Evolutionary conservation across 805 yeast genomes (phyloP), one percentile per base, ranked within the genome.

Genomic region (Kluyveromyces starmeri): DNA sequence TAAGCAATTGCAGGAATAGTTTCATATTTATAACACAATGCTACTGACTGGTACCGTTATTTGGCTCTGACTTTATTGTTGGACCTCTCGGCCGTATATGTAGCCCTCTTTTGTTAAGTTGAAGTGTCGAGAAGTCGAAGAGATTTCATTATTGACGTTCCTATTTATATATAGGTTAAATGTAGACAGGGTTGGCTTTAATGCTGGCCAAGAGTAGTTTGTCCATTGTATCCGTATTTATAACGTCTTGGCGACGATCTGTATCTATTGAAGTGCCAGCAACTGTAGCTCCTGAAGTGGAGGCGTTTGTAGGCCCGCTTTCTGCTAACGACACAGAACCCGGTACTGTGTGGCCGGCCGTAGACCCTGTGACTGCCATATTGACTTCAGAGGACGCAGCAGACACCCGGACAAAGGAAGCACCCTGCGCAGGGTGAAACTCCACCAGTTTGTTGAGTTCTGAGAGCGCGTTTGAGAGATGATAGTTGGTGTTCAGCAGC

Each of bases 381-480:
- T n/a, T 15, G 5, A 16, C 10, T 18, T n/a, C 8, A 5, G 21
- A 17, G 13, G 10, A n/a, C 5, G 21, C 10, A n/a, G 17, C 33
- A 9, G 5, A 13, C 14, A 19, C 3, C n/a, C 33, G 15, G 11
- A 30, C 30, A 18, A 39, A 39, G 6, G 33, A 48, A 6, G 50
- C 50, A n/a, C 85, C 85, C 36, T 69, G 70, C 1, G 80, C 65
- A 0, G 83, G 78, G 5, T 75, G 68, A 48, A 73, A 78, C 14
- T 62, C 62, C 0, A 79, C 71, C 34, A 78, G 47, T 12, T 60
- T 53, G 25, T 68, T 69, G 4, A 79, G 58, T 17, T 55, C 55
- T 11, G 61, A 53, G 27, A 78, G 48, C 0, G 80, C 72, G 20
- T 68, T 62, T 16, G 67, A 59, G 27, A 78, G 48, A 34, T 36